A percentile compares a stretch with the other conserved stretches of the same genome.
Conservation (phyloP, 2,329 filamentous ascomycete genomes). For the Ceratocystis albifundus region DNA sequence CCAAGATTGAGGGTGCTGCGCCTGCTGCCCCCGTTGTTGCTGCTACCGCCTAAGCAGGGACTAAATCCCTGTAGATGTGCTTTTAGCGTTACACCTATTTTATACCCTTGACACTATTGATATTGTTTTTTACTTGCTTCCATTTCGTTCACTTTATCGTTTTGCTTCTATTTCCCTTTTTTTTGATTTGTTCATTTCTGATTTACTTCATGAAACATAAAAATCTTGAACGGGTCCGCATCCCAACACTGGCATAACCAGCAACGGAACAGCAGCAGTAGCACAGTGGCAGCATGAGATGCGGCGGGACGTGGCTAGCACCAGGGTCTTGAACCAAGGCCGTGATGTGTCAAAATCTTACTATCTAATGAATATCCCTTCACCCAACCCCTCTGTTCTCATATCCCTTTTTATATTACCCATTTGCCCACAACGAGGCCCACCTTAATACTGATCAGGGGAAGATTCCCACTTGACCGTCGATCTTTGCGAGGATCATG, state of each 20-base stretch:
- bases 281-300: not conserved
- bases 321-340: too few relatives aligned
- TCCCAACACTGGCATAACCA: not conserved
- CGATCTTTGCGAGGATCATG: too few relatives aligned
- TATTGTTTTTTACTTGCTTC: not conserved
- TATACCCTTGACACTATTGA: conserved; percentile 24
- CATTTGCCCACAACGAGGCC: not conserved
- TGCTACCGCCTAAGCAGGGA: conserved; percentile 24
- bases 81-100: conserved; percentile 9
- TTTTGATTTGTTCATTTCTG: conserved; percentile 13
- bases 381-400: not conserved
- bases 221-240: not conserved
- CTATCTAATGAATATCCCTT: not conserved
- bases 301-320: too few relatives aligned
- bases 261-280: not conserved
- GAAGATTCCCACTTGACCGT: too few relatives aligned
- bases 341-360: conserved; percentile 5
- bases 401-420: not conserved
- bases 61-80: conserved; percentile 10
- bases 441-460: not conserved
- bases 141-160: not conserved
- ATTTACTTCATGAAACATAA: conserved; percentile 10
- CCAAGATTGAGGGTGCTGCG: conserved; percentile 32
- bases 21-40: conserved; percentile 42
- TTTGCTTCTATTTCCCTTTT: conserved; percentile 6